These are phyloP conservation scores for Panicum hallii DNA, from an alignment of 202 grass and related monocot species.

Conservation along the genomic window DNA sequence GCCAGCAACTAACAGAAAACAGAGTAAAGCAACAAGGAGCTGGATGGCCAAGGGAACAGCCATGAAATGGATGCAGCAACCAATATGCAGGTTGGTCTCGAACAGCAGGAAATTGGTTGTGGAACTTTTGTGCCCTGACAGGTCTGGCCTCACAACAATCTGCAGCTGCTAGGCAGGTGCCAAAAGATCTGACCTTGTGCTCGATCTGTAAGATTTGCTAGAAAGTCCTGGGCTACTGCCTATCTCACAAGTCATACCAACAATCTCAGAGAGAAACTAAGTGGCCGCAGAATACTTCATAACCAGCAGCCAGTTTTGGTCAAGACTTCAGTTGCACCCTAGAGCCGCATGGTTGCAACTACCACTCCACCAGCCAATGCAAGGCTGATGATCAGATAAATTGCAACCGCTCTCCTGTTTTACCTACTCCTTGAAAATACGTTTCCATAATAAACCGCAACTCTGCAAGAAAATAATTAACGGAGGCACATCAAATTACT, in stretches of 20 bases:
- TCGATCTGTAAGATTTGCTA: background rate
- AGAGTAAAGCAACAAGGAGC: conserved; percentile 48
- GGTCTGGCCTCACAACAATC: conserved; percentile 20
- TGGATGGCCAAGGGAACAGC: conserved; percentile 6
- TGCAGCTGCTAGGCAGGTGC: background rate
- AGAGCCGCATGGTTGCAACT: conserved; percentile 38
- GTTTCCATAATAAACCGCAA: background rate
- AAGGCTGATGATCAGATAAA: conserved; percentile 31
- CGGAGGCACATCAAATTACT: background rate
- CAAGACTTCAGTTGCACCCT: conserved; percentile 40
- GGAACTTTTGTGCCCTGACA: conserved; percentile 34
- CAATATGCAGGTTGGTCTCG: conserved; percentile 42
- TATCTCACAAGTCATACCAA: conserved; percentile 28
- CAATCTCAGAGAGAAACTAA: background rate
- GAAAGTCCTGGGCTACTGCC: background rate
- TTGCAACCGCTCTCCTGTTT: background rate
- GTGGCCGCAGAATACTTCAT: background rate
- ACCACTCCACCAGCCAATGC: conserved; percentile 24
- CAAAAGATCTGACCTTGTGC: background rate
- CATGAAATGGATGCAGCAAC: conserved; percentile 44
- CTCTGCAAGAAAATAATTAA: background rate
- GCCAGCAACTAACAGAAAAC: conserved; percentile 13
- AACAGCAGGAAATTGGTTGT: conserved; percentile 41
- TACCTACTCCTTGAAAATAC: background rate
- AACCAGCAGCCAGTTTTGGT: conserved; percentile 16